Percentiles rank a stretch among this genome's conserved stretches.
These are phyloP conservation scores for Saccharomyces paradoxus DNA, from an alignment of 805 yeast genomes.

Conservation along the genomic window DNA sequence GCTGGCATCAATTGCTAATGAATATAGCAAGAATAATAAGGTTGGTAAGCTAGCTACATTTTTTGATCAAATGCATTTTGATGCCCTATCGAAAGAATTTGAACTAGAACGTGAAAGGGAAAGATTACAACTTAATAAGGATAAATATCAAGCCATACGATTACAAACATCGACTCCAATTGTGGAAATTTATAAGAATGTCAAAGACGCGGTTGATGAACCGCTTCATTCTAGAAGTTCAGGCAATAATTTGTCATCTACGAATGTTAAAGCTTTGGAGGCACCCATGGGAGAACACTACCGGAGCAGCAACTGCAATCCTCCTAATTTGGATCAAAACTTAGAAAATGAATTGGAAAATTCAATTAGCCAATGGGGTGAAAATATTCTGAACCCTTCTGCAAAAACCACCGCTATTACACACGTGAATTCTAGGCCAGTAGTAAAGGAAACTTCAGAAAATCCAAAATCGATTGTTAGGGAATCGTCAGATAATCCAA, in stretches of 20 bases:
- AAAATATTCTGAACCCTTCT: conserved; percentile 7
- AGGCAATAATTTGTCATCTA: conserved; percentile 6
- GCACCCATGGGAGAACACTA: conserved; percentile 1
- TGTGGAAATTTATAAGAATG: conserved; percentile 83
- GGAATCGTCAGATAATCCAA: neutral
- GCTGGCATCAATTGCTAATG: neutral
- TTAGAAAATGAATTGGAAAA: conserved; percentile 25
- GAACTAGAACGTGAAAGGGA: conserved; percentile 80
- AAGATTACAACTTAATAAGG: conserved; percentile 49
- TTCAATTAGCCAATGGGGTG: conserved; percentile 29
- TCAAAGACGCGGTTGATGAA: conserved; percentile 76
- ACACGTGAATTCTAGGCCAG: neutral
- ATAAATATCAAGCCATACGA: conserved; percentile 60
- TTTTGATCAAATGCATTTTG: conserved; percentile 70
- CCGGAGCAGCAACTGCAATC: neutral
- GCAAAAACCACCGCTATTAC: neutral
- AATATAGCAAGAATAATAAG: conserved; percentile 24
- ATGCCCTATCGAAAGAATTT: conserved; percentile 74
- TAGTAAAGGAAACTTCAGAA: neutral
- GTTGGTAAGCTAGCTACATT: conserved; percentile 61
- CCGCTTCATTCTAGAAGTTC: conserved; percentile 26
- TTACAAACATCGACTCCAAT: conserved; percentile 73
- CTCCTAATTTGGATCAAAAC: conserved; percentile 14
- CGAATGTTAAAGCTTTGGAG: conserved; percentile 5
- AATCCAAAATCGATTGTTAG: neutral